These are phyloP conservation scores for Cladosporium halotolerans DNA, from an alignment of 2,329 filamentous ascomycete species.

Conservation along the genomic window DNA sequence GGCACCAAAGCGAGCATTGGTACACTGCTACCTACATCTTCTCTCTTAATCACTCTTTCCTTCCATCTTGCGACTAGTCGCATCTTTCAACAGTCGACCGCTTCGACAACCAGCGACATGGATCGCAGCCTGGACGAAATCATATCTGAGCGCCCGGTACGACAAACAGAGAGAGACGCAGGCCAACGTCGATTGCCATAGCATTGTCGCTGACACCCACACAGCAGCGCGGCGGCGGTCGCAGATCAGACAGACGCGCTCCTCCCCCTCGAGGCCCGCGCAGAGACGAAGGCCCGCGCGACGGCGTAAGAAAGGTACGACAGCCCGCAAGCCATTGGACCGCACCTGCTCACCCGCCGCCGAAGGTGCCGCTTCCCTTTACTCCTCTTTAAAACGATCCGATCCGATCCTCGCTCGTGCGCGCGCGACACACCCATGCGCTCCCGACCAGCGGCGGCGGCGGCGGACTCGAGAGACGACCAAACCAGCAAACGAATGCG, in stretches of 20 bases:
- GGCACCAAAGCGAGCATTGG: too few relatives aligned
- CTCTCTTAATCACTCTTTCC: too few relatives aligned
- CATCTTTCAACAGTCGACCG: neutral
- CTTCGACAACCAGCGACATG: constrained; percentile 37
- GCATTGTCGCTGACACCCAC: constrained; percentile 11
- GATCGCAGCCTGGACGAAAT: constrained; percentile 61
- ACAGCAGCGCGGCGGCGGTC: constrained; percentile 19
- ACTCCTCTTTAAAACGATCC: constrained; percentile 12
- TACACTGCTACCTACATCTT: too few relatives aligned
- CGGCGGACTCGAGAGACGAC: constrained; percentile 15
- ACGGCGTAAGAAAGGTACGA: constrained; percentile 82
- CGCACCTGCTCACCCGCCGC: neutral
- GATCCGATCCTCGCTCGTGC: constrained; percentile 1
- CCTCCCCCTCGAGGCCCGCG: constrained; percentile 63
- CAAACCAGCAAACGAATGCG: constrained; percentile 14
- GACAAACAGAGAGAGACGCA: constrained; percentile 14
- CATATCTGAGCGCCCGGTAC: constrained; percentile 55
- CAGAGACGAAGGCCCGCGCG: constrained; percentile 58
- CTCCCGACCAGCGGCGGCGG: constrained; percentile 28
- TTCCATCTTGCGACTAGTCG: too few relatives aligned
- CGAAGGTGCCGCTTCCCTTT: constrained; percentile 41
- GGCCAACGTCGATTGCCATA: too few relatives aligned
- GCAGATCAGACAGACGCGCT: constrained; percentile 61
- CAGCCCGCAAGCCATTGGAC: constrained; percentile 1
- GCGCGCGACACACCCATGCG: constrained; percentile 21